Evolutionary conservation across 2,329 filamentous ascomycete species (phyloP), one percentile per base, ranked within the genome.

Genomic region (Verticillium tricorpus): DNA sequence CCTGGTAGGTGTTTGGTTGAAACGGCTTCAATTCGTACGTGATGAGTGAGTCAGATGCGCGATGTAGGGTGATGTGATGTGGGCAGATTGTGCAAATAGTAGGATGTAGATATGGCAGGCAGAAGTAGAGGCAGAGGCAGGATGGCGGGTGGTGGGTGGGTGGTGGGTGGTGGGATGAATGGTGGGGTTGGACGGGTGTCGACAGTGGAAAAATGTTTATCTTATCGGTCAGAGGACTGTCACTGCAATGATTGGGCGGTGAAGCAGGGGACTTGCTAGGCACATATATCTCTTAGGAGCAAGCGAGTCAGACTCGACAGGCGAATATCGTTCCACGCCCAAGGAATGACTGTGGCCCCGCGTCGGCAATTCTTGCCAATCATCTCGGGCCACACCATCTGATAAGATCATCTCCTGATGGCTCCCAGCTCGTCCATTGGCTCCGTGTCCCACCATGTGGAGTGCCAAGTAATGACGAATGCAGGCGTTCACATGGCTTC

Each of bases 381-480:
- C 37, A 50, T 4, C 15, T 6, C 22, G 14, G 15, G 17, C 14
- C 1, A 45, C 25, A 54, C 40, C 58, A 59, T 59, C 58, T 54
- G 58, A 59, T 59, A 59, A 59, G 59, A 60, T 60, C 59, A 60
- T 39, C 19, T 60, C 34, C 45, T 60, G 52, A 59, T 59, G 59
- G 22, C 32, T 19, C 7, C 8, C 22, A 3, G 9, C 25, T 17
- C 9, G 2, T 5, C 17, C 11, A 60, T 60, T 57, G 59, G 59
- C 19, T 34, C 19, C 22, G 31, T 2, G 5, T 1, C 2, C 3
- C 5, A 11, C 58, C n/a, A 35, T 37, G 39, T 59, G 58, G 58
- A 35, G 25, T 22, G 58, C 58, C 58, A 59, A 59, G 58, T 8
- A 54, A 35, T 54, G 31, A 19, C 31, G 40, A 28, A 45, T 31